These are phyloP conservation scores for Neonectria neomacrospora DNA, from an alignment of 2,329 filamentous ascomycete genomes.

Conservation along the genomic window DNA sequence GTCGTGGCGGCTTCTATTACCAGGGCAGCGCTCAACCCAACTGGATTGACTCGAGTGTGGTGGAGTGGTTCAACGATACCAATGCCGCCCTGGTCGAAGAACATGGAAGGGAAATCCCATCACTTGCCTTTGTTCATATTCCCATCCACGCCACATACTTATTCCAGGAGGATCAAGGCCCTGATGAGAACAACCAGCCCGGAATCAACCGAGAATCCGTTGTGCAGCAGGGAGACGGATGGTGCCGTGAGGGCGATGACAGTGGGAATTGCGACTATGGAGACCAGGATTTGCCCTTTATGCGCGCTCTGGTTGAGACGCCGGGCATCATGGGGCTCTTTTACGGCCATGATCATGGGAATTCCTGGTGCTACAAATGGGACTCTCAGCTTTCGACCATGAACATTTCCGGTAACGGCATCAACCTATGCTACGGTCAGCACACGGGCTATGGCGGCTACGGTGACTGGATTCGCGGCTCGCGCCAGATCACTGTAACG, in stretches of 20 bases:
- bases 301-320: conserved; percentile 67
- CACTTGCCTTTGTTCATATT: conserved; percentile 62
- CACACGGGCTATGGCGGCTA: conserved; percentile 78
- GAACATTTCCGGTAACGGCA: conserved; percentile 53
- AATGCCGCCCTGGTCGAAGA: conserved; percentile 45
- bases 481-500: conserved; percentile 64
- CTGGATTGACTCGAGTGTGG: conserved; percentile 59
- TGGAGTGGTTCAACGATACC: conserved; percentile 56
- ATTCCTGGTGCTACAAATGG: conserved; percentile 68
- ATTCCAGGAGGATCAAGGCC: conserved; percentile 41
- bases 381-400: conserved; percentile 61
- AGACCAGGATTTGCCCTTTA: conserved; percentile 68
- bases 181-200: conserved; percentile 54
- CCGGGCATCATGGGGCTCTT: conserved; percentile 68
- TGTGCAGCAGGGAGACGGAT: conserved; percentile 56
- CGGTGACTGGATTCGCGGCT: conserved; percentile 70
- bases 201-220: conserved; percentile 60
- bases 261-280: conserved; percentile 55
- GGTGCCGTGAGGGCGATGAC: conserved; percentile 54
- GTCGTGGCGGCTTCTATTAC: conserved; percentile 65
- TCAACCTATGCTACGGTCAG: conserved; percentile 68
- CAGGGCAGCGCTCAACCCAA: conserved; percentile 50
- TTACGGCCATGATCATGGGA: conserved; percentile 73
- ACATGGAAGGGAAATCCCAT: conserved; percentile 52
- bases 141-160: conserved; percentile 48